Percentiles rank a stretch among this genome's conserved stretches.
Conservation (phyloP, 176 grass and related monocot species). For the Avena sativa region DNA sequence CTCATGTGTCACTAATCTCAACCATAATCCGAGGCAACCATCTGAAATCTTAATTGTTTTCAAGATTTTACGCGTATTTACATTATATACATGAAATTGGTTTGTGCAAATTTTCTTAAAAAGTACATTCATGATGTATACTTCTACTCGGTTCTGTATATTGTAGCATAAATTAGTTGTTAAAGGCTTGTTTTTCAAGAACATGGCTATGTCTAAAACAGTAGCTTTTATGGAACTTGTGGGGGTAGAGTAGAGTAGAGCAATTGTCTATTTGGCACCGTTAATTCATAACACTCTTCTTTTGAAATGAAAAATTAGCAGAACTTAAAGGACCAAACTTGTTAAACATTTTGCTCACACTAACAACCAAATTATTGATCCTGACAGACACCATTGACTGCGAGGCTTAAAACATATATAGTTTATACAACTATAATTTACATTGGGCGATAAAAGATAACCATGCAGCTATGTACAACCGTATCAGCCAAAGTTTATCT, state of each 20-base stretch:
- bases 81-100: neutral
- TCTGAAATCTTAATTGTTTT: neutral
- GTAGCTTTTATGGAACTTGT: neutral
- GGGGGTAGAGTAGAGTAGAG: neutral
- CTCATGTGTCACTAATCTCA: too few species aligned
- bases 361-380: neutral
- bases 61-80: neutral
- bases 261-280: neutral
- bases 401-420: neutral
- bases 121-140: neutral
- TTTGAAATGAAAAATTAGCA: neutral
- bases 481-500: conserved; percentile 24
- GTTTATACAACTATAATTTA: neutral
- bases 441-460: too few species aligned
- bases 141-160: neutral
- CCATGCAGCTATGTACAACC: neutral
- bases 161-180: neutral
- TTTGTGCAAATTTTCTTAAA: neutral
- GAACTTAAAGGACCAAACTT: neutral
- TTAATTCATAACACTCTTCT: neutral
- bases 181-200: neutral
- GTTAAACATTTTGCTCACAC: neutral
- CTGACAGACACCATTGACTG: neutral
- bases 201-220: neutral
- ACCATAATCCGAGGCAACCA: neutral